phyloP scores from a whole-genome alignment of 108 stramenopile genomes.

The Bacterosira constricta region DNA sequence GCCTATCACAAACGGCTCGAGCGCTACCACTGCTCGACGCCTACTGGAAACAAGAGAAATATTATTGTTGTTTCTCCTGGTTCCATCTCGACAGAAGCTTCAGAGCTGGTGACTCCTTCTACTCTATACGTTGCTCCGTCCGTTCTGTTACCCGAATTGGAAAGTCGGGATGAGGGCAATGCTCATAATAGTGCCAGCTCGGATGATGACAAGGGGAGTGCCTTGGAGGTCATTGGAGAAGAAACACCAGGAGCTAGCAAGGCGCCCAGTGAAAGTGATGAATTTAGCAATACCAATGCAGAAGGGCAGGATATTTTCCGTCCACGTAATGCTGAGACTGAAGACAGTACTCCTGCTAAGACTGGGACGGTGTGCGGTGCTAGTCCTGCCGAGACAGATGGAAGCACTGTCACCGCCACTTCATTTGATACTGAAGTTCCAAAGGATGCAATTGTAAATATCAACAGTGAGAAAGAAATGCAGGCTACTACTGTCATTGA shows the following conservation, averaged over 20 bases:
- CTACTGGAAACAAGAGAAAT: conserved; percentile 1
- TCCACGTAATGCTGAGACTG: too few relatives aligned
- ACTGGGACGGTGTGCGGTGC: too few relatives aligned
- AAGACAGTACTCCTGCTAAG: too few relatives aligned
- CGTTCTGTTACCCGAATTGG: too few relatives aligned
- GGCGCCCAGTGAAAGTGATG: not conserved
- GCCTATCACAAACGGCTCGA: conserved; percentile 17
- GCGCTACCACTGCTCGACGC: conserved; percentile 4
- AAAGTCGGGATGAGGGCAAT: too few relatives aligned
- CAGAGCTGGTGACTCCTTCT: not conserved
- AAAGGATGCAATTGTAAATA: too few relatives aligned
- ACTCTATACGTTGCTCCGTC: too few relatives aligned
- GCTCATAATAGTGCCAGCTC: too few relatives aligned
- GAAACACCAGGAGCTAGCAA: not conserved
- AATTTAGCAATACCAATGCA: not conserved
- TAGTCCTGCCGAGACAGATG: too few relatives aligned
- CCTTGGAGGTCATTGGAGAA: not conserved
- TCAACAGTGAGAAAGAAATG: too few relatives aligned
- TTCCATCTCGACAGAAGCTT: not conserved
- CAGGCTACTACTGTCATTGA: not conserved
- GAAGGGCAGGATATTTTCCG: not conserved
- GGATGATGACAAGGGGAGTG: not conserved
- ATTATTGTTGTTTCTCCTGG: not conserved
- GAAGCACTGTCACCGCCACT: too few relatives aligned
- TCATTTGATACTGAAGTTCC: too few relatives aligned